These are phyloP conservation scores for Sporothrix pseudoabietina DNA, from an alignment of 2,329 filamentous ascomycete genomes.

Conservation along the genomic window DNA sequence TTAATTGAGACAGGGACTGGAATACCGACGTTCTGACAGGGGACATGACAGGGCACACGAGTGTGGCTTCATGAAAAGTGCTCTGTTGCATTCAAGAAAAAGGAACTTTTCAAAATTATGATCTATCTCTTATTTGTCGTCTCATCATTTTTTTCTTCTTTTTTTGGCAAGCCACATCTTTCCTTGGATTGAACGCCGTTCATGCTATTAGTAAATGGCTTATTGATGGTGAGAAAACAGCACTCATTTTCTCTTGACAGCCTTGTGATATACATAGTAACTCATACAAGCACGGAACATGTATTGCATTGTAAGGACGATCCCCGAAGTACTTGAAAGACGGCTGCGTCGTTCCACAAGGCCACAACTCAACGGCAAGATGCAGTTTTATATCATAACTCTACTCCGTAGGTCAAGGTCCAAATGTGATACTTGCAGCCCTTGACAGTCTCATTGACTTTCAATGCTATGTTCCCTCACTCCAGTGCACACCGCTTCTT, in stretches of 20 bases:
- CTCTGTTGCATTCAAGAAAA: not conserved
- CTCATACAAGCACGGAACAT: conserved; percentile 1
- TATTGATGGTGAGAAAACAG: not conserved
- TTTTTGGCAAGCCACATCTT: not conserved
- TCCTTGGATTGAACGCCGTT: not conserved
- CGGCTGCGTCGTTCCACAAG: conserved; percentile 5
- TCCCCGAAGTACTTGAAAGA: not conserved
- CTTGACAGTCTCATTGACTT: not conserved
- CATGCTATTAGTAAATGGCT: not conserved
- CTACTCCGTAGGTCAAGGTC: not conserved
- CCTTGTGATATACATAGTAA: not conserved
- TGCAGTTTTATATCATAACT: not conserved
- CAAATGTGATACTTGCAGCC: not conserved
- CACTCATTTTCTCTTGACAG: not conserved
- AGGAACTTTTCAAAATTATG: not conserved
- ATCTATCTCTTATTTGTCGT: not conserved
- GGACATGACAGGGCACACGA: not conserved
- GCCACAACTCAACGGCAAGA: not conserved
- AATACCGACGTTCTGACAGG: conserved; percentile 15
- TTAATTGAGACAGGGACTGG: not conserved
- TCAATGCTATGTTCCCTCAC: not conserved
- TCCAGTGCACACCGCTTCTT: conserved; percentile 13
- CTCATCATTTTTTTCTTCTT: not conserved
- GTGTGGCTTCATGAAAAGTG: conserved; percentile 1
- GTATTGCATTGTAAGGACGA: not conserved